A percentile compares a stretch with the other conserved stretches of the same genome.
Evolutionary conservation across 306 rosid genomes (phyloP).

Genomic region (Crataegus laevigata): DNA sequence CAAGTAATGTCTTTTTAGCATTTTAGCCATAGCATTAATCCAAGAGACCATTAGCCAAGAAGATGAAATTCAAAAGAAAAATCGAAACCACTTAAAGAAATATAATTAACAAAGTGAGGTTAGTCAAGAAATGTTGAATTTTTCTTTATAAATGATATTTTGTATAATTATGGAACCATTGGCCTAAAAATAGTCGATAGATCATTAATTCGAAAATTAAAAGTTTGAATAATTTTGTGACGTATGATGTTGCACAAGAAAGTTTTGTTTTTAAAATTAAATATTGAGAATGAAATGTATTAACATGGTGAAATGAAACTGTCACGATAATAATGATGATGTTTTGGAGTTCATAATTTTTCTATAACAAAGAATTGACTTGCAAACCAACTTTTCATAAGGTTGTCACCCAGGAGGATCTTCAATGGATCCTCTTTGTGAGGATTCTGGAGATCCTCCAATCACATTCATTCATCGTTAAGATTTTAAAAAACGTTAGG

Average conservation of each 20-base stretch:
- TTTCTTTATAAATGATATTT: neutral
- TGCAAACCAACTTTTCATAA: neutral
- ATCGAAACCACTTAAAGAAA: neutral
- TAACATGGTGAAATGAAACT: constrained; percentile 7
- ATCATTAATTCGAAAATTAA: neutral
- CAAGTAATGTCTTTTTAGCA: neutral
- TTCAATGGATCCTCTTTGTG: too few species aligned
- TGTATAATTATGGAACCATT: neutral
- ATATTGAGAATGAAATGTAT: neutral
- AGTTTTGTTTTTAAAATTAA: neutral
- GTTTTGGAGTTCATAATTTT: neutral
- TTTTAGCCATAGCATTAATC: neutral
- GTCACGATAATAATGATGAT: neutral
- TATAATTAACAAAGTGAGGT: neutral
- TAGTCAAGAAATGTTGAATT: neutral
- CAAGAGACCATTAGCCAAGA: neutral
- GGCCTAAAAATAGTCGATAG: neutral
- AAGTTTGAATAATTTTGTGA: neutral
- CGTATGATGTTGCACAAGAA: neutral
- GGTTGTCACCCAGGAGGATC: neutral
- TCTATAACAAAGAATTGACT: neutral
- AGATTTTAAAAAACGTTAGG: too few species aligned
- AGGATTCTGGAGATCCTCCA: too few species aligned
- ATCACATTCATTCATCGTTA: too few species aligned
- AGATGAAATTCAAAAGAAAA: neutral